These are phyloP conservation scores for Amanita rubescens DNA, from an alignment of 768 basidiomycete genomes.

Conservation along the genomic window DNA sequence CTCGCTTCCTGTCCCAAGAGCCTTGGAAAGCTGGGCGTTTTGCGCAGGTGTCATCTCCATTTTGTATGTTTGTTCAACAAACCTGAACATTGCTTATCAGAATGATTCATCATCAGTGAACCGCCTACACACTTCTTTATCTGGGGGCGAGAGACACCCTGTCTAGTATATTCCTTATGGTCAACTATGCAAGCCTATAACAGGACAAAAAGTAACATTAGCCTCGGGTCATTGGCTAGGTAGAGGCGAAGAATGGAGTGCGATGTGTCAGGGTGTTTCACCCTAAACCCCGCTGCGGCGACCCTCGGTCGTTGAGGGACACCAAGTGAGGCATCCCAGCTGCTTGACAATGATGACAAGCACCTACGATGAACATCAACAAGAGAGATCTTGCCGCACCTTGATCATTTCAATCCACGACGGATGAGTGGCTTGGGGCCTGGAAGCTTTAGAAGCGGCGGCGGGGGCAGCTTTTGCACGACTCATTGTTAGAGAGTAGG, in stretches of 20 bases:
- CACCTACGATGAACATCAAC: not conserved
- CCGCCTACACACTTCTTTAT: conserved; percentile 75
- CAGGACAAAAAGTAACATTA: conserved; percentile 7
- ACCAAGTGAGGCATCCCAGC: not conserved
- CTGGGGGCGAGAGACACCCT: conserved; percentile 81
- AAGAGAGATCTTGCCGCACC: conserved; percentile 31
- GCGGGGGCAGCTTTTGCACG: conserved; percentile 12
- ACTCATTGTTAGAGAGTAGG: conserved; percentile 7
- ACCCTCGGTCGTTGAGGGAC: not conserved
- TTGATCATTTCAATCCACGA: conserved; percentile 77
- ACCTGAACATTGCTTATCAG: conserved; percentile 39
- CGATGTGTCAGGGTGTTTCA: conserved; percentile 2
- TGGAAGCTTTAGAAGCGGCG: conserved; percentile 34
- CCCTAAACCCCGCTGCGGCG: not conserved
- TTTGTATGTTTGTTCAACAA: conserved; percentile 76
- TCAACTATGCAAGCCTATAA: conserved; percentile 73
- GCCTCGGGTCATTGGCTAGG: not conserved
- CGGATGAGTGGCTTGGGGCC: conserved; percentile 37
- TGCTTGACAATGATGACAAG: not conserved
- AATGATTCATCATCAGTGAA: conserved; percentile 5
- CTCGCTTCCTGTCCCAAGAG: conserved; percentile 75
- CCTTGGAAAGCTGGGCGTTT: conserved; percentile 68
- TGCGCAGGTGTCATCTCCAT: conserved; percentile 76
- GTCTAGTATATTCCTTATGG: conserved; percentile 68
- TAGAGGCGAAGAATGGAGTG: not conserved